Conservation (phyloP, 108 stramenopile genomes). For the Pelagomonas calceolata region DNA sequence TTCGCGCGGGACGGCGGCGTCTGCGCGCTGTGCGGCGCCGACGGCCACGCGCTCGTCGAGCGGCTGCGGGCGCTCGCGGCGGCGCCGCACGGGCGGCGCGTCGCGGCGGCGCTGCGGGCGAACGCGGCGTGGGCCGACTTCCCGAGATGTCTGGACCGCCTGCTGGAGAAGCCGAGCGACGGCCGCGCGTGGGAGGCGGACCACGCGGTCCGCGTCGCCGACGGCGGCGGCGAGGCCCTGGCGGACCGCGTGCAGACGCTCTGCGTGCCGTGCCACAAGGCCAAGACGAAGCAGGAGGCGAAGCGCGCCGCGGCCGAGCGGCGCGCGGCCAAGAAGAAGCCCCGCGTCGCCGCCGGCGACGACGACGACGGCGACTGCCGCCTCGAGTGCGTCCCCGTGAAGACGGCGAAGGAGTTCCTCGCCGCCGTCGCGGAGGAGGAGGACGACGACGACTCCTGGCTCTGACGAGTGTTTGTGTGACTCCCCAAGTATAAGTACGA, state of each 20-base stretch:
- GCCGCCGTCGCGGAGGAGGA: no score
- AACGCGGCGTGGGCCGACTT: neutral
- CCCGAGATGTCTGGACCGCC: neutral
- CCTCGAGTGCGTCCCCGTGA: no score
- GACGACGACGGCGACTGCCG: no score
- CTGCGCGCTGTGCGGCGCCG: neutral
- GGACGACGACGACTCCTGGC: no score
- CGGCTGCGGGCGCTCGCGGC: neutral
- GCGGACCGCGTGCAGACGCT: neutral
- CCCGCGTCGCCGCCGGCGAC: no score
- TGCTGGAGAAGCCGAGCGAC: neutral
- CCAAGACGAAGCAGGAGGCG: neutral
- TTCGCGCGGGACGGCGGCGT: neutral
- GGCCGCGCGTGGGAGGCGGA: neutral
- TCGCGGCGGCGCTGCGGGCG: neutral
- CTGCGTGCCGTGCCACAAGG: neutral
- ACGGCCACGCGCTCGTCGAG: conserved; percentile 1
- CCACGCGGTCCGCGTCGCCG: neutral
- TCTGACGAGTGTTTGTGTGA: no score
- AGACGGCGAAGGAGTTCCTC: no score
- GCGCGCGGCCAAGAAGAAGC: neutral
- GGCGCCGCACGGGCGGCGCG: neutral
- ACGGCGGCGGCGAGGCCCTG: neutral
- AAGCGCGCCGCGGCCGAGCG: neutral
- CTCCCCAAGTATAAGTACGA: no score